Evolutionary conservation across 495 filamentous ascomycete species (phyloP).

Genomic region (Cetradonia linearis): DNA sequence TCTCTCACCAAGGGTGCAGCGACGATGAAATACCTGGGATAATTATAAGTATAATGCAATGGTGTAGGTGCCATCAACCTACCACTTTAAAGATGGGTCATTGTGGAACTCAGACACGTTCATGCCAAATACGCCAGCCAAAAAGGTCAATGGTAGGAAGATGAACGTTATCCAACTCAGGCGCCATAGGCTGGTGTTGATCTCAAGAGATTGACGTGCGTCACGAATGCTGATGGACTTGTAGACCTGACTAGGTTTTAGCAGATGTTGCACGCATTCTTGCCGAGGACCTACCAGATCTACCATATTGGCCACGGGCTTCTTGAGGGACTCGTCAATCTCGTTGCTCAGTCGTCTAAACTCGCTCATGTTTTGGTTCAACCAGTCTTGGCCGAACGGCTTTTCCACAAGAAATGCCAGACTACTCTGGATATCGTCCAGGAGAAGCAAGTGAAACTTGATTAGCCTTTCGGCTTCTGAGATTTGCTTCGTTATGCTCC

Average conservation of each 20-base stretch:
- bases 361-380: constrained; percentile 12
- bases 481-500: constrained; percentile 38
- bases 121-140: constrained; percentile 46
- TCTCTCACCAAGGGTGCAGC: constrained; percentile 16
- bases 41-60: background rate
- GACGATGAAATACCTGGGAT: constrained; percentile 15
- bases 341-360: constrained; percentile 16
- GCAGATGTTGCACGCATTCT: background rate
- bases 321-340: constrained; percentile 19
- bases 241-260: constrained; percentile 35
- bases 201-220: constrained; percentile 38
- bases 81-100: constrained; percentile 40
- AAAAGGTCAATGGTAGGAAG: constrained; percentile 46
- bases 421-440: constrained; percentile 35
- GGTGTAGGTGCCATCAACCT: background rate
- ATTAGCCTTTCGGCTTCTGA: constrained; percentile 43
- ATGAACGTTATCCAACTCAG: constrained; percentile 41
- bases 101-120: constrained; percentile 36
- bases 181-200: constrained; percentile 33
- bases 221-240: constrained; percentile 46
- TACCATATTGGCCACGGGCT: constrained; percentile 20
- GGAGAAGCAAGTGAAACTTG: constrained; percentile 37
- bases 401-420: constrained; percentile 23
- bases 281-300: constrained; percentile 16
- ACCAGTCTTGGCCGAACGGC: constrained; percentile 14